Conservation (phyloP, 1,139 yeast genomes). For the Yamadazyma kanchanaburiensis region DNA sequence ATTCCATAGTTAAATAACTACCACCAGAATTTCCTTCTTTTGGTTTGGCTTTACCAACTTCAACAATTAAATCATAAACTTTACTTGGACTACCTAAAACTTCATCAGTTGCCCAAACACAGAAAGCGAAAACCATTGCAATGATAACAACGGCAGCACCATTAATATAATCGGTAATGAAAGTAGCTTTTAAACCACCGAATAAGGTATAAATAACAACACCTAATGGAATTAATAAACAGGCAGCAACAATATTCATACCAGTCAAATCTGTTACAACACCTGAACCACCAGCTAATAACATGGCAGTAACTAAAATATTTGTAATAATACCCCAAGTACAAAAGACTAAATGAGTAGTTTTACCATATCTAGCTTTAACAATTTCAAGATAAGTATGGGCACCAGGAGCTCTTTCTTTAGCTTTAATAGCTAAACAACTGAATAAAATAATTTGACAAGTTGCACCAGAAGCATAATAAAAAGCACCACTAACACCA, state of each 20-base stretch:
- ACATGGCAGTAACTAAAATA: conserved; percentile 82
- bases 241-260: conserved; percentile 77
- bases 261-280: conserved; percentile 76
- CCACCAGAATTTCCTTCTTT: conserved; percentile 73
- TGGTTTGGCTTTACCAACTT: conserved; percentile 56
- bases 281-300: conserved; percentile 83
- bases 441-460: conserved; percentile 52
- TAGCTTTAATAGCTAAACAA: conserved; percentile 53
- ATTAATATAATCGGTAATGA: conserved; percentile 83
- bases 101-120: conserved; percentile 57
- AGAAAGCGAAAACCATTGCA: conserved; percentile 59
- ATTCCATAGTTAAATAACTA: conserved; percentile 76
- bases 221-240: conserved; percentile 78
- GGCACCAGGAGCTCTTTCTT: conserved; percentile 55
- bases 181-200: conserved; percentile 90
- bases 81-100: conserved; percentile 77
- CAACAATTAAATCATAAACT: conserved; percentile 67
- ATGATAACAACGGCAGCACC: conserved; percentile 61
- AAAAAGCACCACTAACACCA: conserved; percentile 62
- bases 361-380: conserved; percentile 48
- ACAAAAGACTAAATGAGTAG: conserved; percentile 65
- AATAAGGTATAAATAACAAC: conserved; percentile 78
- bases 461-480: conserved; percentile 51
- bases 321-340: conserved; percentile 86
- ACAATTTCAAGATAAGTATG: conserved; percentile 57